Percentiles rank a stretch among this genome's conserved stretches.
Evolutionary conservation across 2,329 filamentous ascomycete genomes (phyloP).

Genomic region (Aspergillus pseudoterreus): DNA sequence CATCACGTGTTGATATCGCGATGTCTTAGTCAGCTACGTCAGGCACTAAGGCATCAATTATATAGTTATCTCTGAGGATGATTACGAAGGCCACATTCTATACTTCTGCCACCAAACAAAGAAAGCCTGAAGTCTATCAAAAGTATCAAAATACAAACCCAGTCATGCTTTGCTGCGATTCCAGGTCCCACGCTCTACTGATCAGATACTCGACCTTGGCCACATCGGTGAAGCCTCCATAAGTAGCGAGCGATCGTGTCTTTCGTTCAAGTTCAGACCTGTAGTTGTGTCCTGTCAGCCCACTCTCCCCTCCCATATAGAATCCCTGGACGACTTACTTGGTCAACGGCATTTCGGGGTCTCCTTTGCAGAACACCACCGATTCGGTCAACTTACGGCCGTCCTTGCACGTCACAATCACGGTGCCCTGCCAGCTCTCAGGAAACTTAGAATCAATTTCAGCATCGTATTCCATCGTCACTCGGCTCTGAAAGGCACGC

Average conservation of each 20-base stretch:
- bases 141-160: slow-evolving; percentile 12
- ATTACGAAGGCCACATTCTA: too few species aligned
- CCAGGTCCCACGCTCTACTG: slow-evolving; percentile 19
- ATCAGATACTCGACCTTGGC: slow-evolving; percentile 16
- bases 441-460: slow-evolving; percentile 27
- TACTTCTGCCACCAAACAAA: too few species aligned
- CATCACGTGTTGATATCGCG: slow-evolving; percentile 38
- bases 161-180: slow-evolving; percentile 13
- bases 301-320: too few species aligned
- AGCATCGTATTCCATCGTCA: slow-evolving; percentile 24
- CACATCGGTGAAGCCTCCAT: slow-evolving; percentile 19
- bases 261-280: slow-evolving; percentile 21
- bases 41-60: background rate
- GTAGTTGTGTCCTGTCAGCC: background rate
- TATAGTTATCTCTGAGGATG: too few species aligned
- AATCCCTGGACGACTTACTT: slow-evolving; percentile 14
- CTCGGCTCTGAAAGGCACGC: slow-evolving; percentile 24
- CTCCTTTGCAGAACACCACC: slow-evolving; percentile 26
- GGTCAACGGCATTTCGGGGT: slow-evolving; percentile 25
- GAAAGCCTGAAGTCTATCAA: too few species aligned
- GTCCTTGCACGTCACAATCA: slow-evolving; percentile 22
- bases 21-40: background rate
- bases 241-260: slow-evolving; percentile 16
- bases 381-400: slow-evolving; percentile 19
- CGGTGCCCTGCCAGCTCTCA: slow-evolving; percentile 25